Evolutionary conservation across 2,329 filamentous ascomycete genomes (phyloP), one percentile per base, ranked within the genome.

Genomic region (Raffaelea ambrosiae): DNA sequence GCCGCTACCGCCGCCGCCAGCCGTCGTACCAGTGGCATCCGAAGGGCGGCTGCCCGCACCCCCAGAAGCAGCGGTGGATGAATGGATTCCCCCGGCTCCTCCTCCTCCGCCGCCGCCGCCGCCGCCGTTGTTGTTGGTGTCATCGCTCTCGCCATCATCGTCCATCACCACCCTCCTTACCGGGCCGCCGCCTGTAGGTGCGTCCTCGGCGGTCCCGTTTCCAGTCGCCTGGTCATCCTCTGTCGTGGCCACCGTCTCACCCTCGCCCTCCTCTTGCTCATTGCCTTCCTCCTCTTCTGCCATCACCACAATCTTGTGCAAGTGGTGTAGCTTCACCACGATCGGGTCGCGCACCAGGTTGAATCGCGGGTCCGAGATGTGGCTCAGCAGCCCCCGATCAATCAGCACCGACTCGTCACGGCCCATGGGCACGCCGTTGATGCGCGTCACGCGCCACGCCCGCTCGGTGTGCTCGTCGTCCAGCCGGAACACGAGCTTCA

Each of bases 341-440:
- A 63, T 73, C 4, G 78, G 66, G 58, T 95, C 87, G 42, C 86
- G 79, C 22, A 90, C 73, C 23, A 87, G 78, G 10, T 83, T 86
- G 63, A 96, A 96, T 49, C 90, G 83, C 14, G 89, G 86, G 63
- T 96, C 91, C 20, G 80, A 78, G 33, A 89, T 77, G 54, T 86
- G 83, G 49, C 84, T 80, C 23, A 88, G 81, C 22, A 91, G 77
- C 49, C 88, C 81, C 21, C 85, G 80, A 42, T 84, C 76, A 53
- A 97, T 77, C 60, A 87, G 86, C 19, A 96, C 81, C 54, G 84
- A 86, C 65, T 97, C 91, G 59, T 97, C 88, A 43, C 86, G 83
- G 4, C 91, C 91, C 3, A 98, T 72, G 1, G 85, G 78, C 38
- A 90, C 77, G 55, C 85, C 87, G 39, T 88, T 89, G 52, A 95